phyloP scores from a whole-genome alignment of 495 filamentous ascomycete genomes.

The Daldinia grandis region DNA sequence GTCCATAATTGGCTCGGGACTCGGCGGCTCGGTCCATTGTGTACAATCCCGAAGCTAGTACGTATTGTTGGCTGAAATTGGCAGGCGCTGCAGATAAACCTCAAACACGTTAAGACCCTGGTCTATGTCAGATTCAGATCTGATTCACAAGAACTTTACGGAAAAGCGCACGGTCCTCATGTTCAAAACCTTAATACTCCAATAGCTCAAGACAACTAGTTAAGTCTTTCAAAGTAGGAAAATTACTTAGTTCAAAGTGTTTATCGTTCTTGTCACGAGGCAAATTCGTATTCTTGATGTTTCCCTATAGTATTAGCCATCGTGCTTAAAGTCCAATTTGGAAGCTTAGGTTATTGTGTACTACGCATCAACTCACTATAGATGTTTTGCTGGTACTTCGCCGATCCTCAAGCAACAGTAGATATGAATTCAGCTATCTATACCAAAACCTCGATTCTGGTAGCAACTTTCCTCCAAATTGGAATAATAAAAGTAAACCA shows the following conservation, averaged over 20 bases:
- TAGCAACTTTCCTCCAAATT: background rate
- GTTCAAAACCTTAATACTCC: slow-evolving; percentile 29
- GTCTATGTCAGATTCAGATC: slow-evolving; percentile 13
- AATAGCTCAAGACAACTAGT: slow-evolving; percentile 24
- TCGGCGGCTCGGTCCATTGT: background rate
- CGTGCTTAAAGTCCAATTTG: background rate
- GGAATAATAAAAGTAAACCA: background rate
- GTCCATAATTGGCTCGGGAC: background rate
- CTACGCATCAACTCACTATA: background rate
- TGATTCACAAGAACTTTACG: slow-evolving; percentile 28
- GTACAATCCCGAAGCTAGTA: background rate
- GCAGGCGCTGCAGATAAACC: background rate
- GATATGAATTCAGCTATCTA: background rate
- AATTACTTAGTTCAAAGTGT: background rate
- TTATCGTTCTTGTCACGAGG: background rate
- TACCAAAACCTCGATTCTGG: background rate
- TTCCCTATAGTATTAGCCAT: background rate
- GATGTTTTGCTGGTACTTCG: background rate
- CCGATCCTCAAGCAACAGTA: background rate
- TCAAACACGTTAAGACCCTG: slow-evolving; percentile 11
- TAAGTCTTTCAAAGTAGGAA: background rate
- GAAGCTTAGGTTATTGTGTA: background rate
- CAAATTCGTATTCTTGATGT: background rate
- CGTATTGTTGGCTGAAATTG: background rate
- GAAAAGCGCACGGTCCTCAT: slow-evolving; percentile 25